Conservation (phyloP, 768 basidiomycete species). For the Panellus pusillus region DNA sequence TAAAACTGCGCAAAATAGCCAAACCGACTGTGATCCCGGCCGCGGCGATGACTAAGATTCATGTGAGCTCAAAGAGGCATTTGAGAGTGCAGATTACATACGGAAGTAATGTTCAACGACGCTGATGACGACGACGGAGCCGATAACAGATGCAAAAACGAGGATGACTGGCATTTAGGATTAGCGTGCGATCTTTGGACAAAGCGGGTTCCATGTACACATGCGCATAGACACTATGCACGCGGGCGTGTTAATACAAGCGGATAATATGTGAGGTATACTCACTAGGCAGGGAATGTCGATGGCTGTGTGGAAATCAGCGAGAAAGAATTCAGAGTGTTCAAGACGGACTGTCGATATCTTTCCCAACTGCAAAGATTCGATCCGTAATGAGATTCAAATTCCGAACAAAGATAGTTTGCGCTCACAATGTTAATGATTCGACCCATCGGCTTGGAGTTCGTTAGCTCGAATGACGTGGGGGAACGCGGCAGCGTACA, state of each 20-base stretch:
- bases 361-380: slow-evolving; percentile 50
- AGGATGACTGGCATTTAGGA: slow-evolving; percentile 40
- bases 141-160: slow-evolving; percentile 49
- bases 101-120: slow-evolving; percentile 63
- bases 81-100: slow-evolving; percentile 29
- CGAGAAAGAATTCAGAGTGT: background rate
- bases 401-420: background rate
- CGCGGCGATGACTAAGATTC: slow-evolving; percentile 49
- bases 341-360: slow-evolving; percentile 52
- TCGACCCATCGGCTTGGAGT: slow-evolving; percentile 54
- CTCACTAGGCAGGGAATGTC: slow-evolving; percentile 58
- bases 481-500: background rate
- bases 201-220: slow-evolving; percentile 36
- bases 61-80: background rate
- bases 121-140: slow-evolving; percentile 55
- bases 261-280: background rate
- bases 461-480: background rate
- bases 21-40: slow-evolving; percentile 55
- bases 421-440: slow-evolving; percentile 45
- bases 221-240: slow-evolving; percentile 54
- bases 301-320: slow-evolving; percentile 37
- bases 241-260: background rate
- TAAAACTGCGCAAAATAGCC: slow-evolving; percentile 68
- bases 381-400: too few species aligned
- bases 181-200: background rate